These are phyloP conservation scores for Stephanodiscus minutulus DNA, from an alignment of 108 stramenopile species.

Conservation along the genomic window DNA sequence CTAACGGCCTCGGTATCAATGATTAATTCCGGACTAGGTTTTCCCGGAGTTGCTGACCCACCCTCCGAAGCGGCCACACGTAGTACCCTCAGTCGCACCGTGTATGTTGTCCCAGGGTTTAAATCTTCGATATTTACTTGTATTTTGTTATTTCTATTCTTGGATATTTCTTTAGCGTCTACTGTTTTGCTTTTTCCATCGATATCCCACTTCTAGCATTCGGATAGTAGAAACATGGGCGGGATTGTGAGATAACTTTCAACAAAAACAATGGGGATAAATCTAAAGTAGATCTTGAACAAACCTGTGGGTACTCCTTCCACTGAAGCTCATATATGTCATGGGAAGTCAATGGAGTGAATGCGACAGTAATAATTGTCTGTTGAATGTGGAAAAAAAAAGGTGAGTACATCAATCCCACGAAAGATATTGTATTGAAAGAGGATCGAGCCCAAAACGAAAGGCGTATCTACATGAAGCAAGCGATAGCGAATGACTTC, in stretches of 20 bases:
- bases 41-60: slow-evolving; percentile 26
- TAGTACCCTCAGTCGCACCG: slow-evolving; percentile 38
- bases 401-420: neutral
- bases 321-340: slow-evolving; percentile 44
- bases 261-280: neutral
- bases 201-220: slow-evolving; percentile 42
- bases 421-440: neutral
- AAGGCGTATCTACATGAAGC: neutral
- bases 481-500: neutral
- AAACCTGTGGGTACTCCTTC: slow-evolving; percentile 52
- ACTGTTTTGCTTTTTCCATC: slow-evolving; percentile 41
- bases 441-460: neutral
- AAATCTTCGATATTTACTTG: slow-evolving; percentile 48
- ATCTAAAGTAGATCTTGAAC: slow-evolving; percentile 6
- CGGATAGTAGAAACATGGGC: neutral
- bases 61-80: slow-evolving; percentile 16
- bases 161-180: slow-evolving; percentile 29
- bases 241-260: neutral
- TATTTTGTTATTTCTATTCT: slow-evolving; percentile 42
- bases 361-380: slow-evolving; percentile 50
- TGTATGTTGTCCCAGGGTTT: slow-evolving; percentile 49
- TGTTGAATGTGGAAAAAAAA: slow-evolving; percentile 1
- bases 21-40: slow-evolving; percentile 51
- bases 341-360: slow-evolving; percentile 41
- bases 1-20: slow-evolving; percentile 55